Conservation (phyloP, 2,329 filamentous ascomycete species). For the Iodosphaeria phyllophila region DNA sequence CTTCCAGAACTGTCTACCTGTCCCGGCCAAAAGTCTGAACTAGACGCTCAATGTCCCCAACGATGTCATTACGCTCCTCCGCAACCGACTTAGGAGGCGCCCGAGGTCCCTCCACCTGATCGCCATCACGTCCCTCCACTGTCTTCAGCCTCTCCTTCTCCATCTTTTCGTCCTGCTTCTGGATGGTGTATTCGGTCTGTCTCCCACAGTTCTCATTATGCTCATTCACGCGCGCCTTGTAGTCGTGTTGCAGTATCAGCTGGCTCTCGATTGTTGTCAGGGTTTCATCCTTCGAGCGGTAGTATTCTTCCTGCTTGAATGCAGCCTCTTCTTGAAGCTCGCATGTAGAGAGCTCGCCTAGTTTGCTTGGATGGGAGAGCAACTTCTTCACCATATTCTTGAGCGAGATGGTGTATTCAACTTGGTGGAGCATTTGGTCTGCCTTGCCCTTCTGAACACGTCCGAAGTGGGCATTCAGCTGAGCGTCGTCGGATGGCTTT, state of each 20-base stretch:
- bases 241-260: slow-evolving; percentile 1
- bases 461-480: slow-evolving; percentile 2
- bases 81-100: no score
- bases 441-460: background rate
- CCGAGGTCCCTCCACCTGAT: no score
- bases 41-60: no score
- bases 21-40: no score
- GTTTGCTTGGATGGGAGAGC: no score
- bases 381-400: slow-evolving; percentile 3
- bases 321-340: no score
- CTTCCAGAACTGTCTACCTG: no score
- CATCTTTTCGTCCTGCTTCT: slow-evolving; percentile 1
- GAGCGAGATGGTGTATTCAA: slow-evolving; percentile 2
- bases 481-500: slow-evolving; percentile 3
- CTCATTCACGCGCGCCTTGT: background rate
- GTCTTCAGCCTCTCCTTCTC: slow-evolving; percentile 5
- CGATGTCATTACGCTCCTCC: no score
- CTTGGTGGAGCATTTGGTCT: background rate
- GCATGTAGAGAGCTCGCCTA: no score
- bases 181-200: slow-evolving; percentile 1
- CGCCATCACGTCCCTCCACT: no score
- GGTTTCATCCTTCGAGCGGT: slow-evolving; percentile 1
- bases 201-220: background rate
- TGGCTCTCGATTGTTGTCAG: slow-evolving; percentile 1
- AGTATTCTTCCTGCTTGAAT: slow-evolving; percentile 1